Evolutionary conservation across 164 flowering plant species (phyloP), one percentile per base, ranked within the genome.

Genomic region (Aristolochia fimbriata): DNA sequence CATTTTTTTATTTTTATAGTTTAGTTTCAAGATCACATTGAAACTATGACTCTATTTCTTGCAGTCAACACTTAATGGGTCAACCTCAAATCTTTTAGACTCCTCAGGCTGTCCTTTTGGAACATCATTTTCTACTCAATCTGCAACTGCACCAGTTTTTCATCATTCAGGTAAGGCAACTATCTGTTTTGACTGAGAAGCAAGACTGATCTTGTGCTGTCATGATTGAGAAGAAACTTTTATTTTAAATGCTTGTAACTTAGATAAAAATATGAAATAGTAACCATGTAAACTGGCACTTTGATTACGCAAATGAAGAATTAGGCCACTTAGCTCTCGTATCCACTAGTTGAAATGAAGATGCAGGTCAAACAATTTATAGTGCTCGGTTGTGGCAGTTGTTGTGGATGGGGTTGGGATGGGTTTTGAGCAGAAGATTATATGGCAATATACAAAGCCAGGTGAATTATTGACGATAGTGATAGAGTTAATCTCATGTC

Each of bases 71-170:
- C 74, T 86, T 31, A 84, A 74, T 55, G 88, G 86, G 24, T 89
- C 94, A 37, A 67, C 76, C 59, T 83, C 94, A 60, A 89, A 83
- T 73, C 76, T 89, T 71, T 82, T 76, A 60, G 96, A 89, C 63
- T 62, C 80, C 21, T 60, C 77, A 53, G 91, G 87, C 20, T 77
- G 96, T 50, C 73, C 87, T 54, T 89, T 81, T 66, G 37, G 83
- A 17, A 65, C 91, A 47, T 79, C 88, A 19, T 86, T 79, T 71
- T 80, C 96, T 65, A 77, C 83, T 65, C 89, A 86, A 65, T 80
- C 94, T 67, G 93, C 86, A 45, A 79, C 86, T 14, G 73, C 84
- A 16, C 81, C 96, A 33, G 85, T 68, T 71, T 83, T 77, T 66
- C 90, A 89, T 68, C 91, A 86, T 62, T 69, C 81, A 41, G 96